These are phyloP conservation scores for Fusarium chlamydosporum DNA, from an alignment of 2,329 filamentous ascomycete genomes.

Conservation along the genomic window DNA sequence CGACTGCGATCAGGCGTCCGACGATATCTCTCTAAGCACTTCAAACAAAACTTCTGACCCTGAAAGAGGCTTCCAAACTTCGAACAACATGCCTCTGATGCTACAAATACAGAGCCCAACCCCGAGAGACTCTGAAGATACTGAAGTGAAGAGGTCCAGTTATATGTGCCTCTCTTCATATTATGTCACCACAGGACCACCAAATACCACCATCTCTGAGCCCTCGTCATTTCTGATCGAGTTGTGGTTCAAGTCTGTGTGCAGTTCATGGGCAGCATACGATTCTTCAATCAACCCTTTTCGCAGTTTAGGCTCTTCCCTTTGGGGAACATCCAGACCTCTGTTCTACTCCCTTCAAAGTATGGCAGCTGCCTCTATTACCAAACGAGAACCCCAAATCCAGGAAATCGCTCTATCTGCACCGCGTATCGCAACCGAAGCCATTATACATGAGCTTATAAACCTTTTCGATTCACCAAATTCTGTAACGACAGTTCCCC, in stretches of 20 bases:
- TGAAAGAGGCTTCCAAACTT: background rate
- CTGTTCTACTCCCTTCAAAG: slow-evolving; percentile 44
- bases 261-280: slow-evolving; percentile 44
- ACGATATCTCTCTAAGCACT: background rate
- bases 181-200: background rate
- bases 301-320: slow-evolving; percentile 29
- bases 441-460: slow-evolving; percentile 37
- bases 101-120: background rate
- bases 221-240: slow-evolving; percentile 38
- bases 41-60: background rate
- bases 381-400: slow-evolving; percentile 24
- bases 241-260: slow-evolving; percentile 45
- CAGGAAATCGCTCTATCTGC: slow-evolving; percentile 38
- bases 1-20: background rate
- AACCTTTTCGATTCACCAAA: slow-evolving; percentile 34
- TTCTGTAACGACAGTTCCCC: slow-evolving; percentile 24
- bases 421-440: slow-evolving; percentile 37
- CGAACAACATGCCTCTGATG: slow-evolving; percentile 2
- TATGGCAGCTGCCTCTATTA: slow-evolving; percentile 42
- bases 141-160: background rate
- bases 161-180: slow-evolving; percentile 1
- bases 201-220: slow-evolving; percentile 31
- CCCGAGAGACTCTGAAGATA: slow-evolving; percentile 4
- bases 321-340: slow-evolving; percentile 32
- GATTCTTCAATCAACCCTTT: slow-evolving; percentile 42